A percentile compares a stretch with the other conserved stretches of the same genome.
phyloP scores from a whole-genome alignment of 2,329 filamentous ascomycete species.

The Chrysosporium queenslandicum region DNA sequence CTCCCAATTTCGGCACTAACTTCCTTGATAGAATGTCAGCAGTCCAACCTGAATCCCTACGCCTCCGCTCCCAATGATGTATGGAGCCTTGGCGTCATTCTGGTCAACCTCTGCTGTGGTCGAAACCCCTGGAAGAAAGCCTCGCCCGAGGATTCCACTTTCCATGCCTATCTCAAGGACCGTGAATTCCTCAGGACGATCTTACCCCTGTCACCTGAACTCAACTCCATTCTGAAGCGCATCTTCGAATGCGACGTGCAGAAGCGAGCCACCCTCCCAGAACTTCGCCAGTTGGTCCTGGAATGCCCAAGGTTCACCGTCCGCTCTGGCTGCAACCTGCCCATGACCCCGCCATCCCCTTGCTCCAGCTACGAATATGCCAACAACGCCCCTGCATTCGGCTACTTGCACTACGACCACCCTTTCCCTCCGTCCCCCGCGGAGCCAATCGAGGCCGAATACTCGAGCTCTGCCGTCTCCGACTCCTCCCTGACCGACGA shows the following conservation, averaged over 20 bases:
- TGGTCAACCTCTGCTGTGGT: constrained; percentile 94
- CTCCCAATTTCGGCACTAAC: constrained; percentile 9
- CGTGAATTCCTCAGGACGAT: constrained; percentile 85
- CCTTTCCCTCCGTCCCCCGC: constrained; percentile 29
- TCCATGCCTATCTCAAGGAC: constrained; percentile 78
- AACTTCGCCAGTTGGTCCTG: constrained; percentile 67
- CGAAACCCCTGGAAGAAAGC: constrained; percentile 99
- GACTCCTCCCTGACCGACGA: constrained; percentile 34
- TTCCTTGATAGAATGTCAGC: constrained; percentile 68
- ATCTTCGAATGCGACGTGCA: constrained; percentile 82
- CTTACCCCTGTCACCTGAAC: constrained; percentile 76
- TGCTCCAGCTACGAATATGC: constrained; percentile 28
- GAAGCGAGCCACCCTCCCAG: constrained; percentile 68
- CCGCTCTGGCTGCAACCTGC: constrained; percentile 21
- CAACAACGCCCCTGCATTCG: constrained; percentile 26
- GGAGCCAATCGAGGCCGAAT: constrained; percentile 29
- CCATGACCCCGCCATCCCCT: constrained; percentile 20
- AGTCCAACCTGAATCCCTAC: constrained; percentile 64
- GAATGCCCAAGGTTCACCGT: constrained; percentile 64
- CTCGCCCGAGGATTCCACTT: constrained; percentile 85
- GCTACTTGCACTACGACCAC: constrained; percentile 28
- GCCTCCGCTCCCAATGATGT: constrained; percentile 90
- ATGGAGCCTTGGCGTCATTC: constrained; percentile 95
- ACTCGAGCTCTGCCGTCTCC: constrained; percentile 33
- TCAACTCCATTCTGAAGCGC: constrained; percentile 75